Conservation (phyloP, 83 land plant genomes). For the Picea engelmannii region DNA sequence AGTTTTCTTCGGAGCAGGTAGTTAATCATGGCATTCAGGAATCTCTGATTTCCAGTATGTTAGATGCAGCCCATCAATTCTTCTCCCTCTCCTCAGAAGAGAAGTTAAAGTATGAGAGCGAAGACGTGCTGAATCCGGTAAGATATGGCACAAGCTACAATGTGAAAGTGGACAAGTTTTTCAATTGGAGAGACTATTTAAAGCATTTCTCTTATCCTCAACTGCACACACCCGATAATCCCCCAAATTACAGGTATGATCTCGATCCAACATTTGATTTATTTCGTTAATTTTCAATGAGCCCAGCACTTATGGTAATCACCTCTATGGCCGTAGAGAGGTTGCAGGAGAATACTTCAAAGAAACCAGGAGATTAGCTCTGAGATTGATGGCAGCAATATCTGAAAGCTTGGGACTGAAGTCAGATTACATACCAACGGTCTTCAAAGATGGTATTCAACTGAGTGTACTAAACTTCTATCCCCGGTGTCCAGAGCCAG, state of each 20-base stretch:
- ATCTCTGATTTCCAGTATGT: conserved; percentile 14
- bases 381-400: conserved; percentile 21
- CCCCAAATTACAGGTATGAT: conserved; percentile 30
- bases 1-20: too few species aligned
- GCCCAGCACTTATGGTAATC: not conserved
- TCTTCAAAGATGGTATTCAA: conserved; percentile 37
- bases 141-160: conserved; percentile 34
- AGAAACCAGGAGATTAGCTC: conserved; percentile 21
- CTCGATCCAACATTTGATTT: too few species aligned
- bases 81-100: conserved; percentile 14
- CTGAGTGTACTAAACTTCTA: conserved; percentile 36
- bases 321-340: conserved; percentile 19
- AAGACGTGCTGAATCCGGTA: conserved; percentile 26
- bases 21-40: conserved; percentile 12
- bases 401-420: conserved; percentile 38
- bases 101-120: not conserved
- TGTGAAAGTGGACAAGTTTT: too few species aligned
- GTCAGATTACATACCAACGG: not conserved
- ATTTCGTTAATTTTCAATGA: too few species aligned
- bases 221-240: not conserved
- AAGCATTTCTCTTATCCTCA: too few species aligned
- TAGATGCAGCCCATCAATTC: conserved; percentile 17
- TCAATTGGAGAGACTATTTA: too few species aligned
- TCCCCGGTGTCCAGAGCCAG: conserved; percentile 70
- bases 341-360: conserved; percentile 29